These are phyloP conservation scores for Prunella vulgaris DNA, from an alignment of 257 asterid genomes.

Conservation along the genomic window DNA sequence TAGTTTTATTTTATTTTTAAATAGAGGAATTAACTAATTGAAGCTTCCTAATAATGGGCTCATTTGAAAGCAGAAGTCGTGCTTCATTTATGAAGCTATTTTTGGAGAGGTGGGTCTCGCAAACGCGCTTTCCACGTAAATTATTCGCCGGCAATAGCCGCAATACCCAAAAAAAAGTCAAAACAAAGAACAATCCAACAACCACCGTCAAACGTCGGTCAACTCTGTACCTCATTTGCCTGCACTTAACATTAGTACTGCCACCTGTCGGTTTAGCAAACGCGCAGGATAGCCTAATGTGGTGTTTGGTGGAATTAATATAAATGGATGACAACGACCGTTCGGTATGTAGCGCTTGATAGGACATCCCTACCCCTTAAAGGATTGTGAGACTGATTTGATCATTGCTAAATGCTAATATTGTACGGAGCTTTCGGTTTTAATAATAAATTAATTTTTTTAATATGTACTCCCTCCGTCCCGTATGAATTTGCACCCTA, in stretches of 20 bases:
- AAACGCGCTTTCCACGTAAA: slow-evolving; percentile 28
- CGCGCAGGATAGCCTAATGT: background rate
- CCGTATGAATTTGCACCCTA: too few relatives aligned
- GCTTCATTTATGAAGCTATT: background rate
- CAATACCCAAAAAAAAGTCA: slow-evolving; percentile 16
- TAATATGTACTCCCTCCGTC: too few relatives aligned
- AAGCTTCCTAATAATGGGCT: background rate
- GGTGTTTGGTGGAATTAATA: slow-evolving; percentile 9
- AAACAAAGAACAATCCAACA: slow-evolving; percentile 15
- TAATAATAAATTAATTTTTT: too few relatives aligned
- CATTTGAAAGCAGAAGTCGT: slow-evolving; percentile 8
- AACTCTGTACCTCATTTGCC: slow-evolving; percentile 13
- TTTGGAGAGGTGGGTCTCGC: background rate
- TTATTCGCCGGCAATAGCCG: slow-evolving; percentile 23
- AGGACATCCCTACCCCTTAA: too few relatives aligned
- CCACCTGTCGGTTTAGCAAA: slow-evolving; percentile 20
- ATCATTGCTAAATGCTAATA: too few relatives aligned
- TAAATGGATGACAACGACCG: background rate
- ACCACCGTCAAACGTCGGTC: slow-evolving; percentile 29
- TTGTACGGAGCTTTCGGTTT: too few relatives aligned
- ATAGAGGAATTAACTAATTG: background rate
- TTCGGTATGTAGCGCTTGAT: background rate
- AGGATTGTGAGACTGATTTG: too few relatives aligned
- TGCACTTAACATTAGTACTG: background rate
- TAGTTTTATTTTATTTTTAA: too few relatives aligned